Evolutionary conservation across 495 filamentous ascomycete species (phyloP).

Genomic region (Talaromyces liani): DNA sequence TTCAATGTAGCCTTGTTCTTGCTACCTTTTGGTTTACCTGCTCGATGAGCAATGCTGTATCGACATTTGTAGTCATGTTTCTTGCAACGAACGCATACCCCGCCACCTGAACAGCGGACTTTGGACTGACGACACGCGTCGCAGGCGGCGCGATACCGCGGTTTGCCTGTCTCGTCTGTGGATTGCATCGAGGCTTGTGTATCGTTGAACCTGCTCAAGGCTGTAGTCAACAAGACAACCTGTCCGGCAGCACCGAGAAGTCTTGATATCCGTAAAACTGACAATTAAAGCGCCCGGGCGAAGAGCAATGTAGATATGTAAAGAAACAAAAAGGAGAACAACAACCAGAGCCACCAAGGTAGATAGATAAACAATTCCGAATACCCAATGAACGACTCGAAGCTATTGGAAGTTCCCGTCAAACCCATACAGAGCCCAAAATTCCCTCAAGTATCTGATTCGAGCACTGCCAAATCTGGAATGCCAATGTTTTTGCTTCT

Average conservation of each 20-base stretch:
- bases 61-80: slow-evolving; percentile 38
- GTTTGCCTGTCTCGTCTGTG: not conserved
- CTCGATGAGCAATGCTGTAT: slow-evolving; percentile 39
- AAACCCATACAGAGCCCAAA: not conserved
- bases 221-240: not conserved
- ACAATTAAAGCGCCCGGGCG: not conserved
- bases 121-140: slow-evolving; percentile 43
- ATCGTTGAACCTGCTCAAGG: not conserved
- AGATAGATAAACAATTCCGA: not conserved
- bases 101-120: slow-evolving; percentile 38
- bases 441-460: not conserved
- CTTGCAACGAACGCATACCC: slow-evolving; percentile 35
- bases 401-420: not conserved
- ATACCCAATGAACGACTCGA: not conserved
- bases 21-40: slow-evolving; percentile 41
- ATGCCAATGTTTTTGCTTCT: not conserved
- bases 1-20: slow-evolving; percentile 38
- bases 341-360: not conserved
- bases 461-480: not conserved
- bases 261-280: not conserved
- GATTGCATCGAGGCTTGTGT: slow-evolving; percentile 1
- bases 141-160: slow-evolving; percentile 33
- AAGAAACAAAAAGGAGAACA: not conserved
- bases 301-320: not conserved
- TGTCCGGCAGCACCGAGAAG: not conserved